Evolutionary conservation across 768 basidiomycete genomes (phyloP), one percentile per base, ranked within the genome.

Genomic region (Trametes meyenii): DNA sequence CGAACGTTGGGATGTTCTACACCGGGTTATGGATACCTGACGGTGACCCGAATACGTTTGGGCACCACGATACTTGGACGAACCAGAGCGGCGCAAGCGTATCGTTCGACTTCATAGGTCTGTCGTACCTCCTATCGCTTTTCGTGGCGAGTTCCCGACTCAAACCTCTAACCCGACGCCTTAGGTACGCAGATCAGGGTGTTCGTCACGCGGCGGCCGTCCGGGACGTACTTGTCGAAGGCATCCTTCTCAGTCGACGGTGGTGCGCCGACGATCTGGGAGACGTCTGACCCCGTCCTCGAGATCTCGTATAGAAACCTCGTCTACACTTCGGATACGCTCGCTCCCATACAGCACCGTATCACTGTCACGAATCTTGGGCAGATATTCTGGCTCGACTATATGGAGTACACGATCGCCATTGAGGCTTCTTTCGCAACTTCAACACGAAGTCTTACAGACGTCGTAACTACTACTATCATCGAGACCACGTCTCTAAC

Each of bases 211-310:
- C 51, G 62, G 3, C 58, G 62, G 1, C 62, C 62, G 0, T 35
- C 42, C 13, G 62, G 62, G 39, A 60, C 62, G 8, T 64, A 60
- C 12, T 48, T 55, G 42, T 45, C 52, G 0, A 64, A 64, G 19
- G 54, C 57, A 12, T 60, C 58, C 39, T 64, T 59, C 53, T 64
- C 62, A n/a, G 45, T 64, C 50, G 62, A 64, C 40, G 58, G 58
- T 2, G 62, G 62, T 19, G 29, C 58, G 16, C 23, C 54, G 11
- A 42, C 42, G 8, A 24, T 60, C 35, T 64, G 58, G 62, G 39
- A 36, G 35, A 39, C 49, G 5, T 50, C 36, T 23, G 49, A 60
- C 17, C 49, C 53, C 13, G 58, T 60, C 23, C 21, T 48, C 3
- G 46, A 46, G 2, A 55, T 60, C 48, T 45, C 53, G 21, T 60